These are phyloP conservation scores for Ganoderma lucidum DNA, from an alignment of 1,284 basidiomycete genomes.

Conservation along the genomic window DNA sequence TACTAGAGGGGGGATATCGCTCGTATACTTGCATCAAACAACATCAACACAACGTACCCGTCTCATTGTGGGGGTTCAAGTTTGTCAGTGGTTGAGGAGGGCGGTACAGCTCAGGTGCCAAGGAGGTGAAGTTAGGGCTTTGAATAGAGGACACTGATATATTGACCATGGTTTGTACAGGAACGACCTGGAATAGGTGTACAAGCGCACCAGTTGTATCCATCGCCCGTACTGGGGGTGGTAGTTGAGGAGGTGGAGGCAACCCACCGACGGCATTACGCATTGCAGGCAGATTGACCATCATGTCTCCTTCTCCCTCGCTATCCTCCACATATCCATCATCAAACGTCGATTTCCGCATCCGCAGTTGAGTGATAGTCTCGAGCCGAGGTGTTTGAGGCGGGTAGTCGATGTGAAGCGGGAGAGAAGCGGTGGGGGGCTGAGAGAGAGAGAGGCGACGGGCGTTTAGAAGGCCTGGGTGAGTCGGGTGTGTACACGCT, in stretches of 20 bases:
- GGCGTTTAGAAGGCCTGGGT: conserved; percentile 17
- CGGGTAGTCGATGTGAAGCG: neutral
- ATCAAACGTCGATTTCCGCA: conserved; percentile 1
- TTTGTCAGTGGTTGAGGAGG: conserved; percentile 3
- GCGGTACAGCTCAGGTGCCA: neutral
- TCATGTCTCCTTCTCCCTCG: conserved; percentile 36
- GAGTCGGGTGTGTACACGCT: conserved; percentile 24
- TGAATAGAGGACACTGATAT: conserved; percentile 26
- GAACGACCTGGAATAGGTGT: neutral
- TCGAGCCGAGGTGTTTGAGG: conserved; percentile 4
- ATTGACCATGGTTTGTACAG: neutral
- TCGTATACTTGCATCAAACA: neutral
- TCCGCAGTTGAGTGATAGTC: neutral
- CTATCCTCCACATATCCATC: conserved; percentile 38
- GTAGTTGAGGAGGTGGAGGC: conserved; percentile 15
- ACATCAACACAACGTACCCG: neutral
- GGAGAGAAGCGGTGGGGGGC: conserved; percentile 13
- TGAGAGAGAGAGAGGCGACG: conserved; percentile 20
- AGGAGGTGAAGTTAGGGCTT: conserved; percentile 26
- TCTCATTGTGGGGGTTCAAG: neutral
- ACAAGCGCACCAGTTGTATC: conserved; percentile 19
- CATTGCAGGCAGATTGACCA: conserved; percentile 13
- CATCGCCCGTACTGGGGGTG: neutral
- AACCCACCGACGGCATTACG: conserved; percentile 15
- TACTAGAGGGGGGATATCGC: neutral